A percentile compares a stretch with the other conserved stretches of the same genome.
Conservation (phyloP, 2,329 filamentous ascomycete species). For the Alternaria triticina region DNA sequence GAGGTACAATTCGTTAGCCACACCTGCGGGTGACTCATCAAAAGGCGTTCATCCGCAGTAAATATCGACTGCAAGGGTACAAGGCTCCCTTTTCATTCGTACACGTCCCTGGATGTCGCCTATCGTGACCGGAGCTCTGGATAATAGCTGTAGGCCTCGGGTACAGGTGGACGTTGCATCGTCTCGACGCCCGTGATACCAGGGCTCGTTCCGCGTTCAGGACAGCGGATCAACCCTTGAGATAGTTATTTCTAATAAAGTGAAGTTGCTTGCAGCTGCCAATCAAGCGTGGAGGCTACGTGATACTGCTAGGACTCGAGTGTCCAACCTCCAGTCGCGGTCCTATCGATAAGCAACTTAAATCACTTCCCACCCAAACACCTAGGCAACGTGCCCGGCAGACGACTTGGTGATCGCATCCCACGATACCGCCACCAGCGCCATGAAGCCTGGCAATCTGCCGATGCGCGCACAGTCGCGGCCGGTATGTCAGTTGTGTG, state of each 20-base stretch:
- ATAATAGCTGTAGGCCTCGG: not conserved
- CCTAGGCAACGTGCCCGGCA: slow-evolving; percentile 16
- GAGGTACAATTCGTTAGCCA: not conserved
- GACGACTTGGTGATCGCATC: not conserved
- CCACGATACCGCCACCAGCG: not conserved
- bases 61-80: not conserved
- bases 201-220: not conserved
- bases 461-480: slow-evolving; percentile 38
- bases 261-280: not conserved
- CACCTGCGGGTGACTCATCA: not conserved
- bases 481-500: slow-evolving; percentile 44
- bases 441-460: slow-evolving; percentile 39
- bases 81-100: not conserved
- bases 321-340: not conserved
- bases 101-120: not conserved
- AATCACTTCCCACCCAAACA: slow-evolving; percentile 37
- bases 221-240: not conserved
- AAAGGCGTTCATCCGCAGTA: not conserved
- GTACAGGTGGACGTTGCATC: not conserved
- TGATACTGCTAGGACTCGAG: not conserved
- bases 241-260: not conserved
- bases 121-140: not conserved
- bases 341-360: not conserved
- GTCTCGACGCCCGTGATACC: not conserved
- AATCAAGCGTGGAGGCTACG: not conserved